phyloP scores from a whole-genome alignment of 257 asterid species.

The Solanum phureja region DNA sequence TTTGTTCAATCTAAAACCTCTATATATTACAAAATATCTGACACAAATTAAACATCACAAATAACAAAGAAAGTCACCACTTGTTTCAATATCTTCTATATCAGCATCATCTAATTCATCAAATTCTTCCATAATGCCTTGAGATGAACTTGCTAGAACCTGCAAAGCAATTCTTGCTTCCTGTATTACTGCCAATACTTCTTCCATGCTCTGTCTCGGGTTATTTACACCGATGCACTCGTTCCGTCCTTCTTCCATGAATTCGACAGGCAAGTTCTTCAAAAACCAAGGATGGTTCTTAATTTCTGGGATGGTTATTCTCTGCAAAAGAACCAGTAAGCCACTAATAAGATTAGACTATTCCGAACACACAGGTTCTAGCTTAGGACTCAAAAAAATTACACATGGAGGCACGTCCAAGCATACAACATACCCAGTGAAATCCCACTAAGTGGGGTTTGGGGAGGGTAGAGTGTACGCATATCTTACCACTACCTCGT shows the following conservation, averaged over 20 bases:
- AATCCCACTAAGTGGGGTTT: too few relatives aligned
- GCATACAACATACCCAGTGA: not conserved
- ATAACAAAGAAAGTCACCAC: conserved; percentile 18
- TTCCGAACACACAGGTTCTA: not conserved
- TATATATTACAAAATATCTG: too few relatives aligned
- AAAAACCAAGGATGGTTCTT: conserved; percentile 25
- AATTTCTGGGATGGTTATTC: conserved; percentile 29
- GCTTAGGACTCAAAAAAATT: not conserved
- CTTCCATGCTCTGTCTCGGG: conserved; percentile 22
- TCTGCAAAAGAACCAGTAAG: conserved; percentile 4
- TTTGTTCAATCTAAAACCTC: too few relatives aligned
- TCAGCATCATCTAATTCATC: conserved; percentile 22
- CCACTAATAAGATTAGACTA: not conserved
- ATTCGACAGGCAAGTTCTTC: conserved; percentile 21
- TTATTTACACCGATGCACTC: conserved; percentile 9
- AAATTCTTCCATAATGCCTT: conserved; percentile 22
- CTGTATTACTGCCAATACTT: conserved; percentile 13
- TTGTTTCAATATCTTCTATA: conserved; percentile 10
- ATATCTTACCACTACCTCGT: too few relatives aligned
- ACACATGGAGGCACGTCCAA: not conserved
- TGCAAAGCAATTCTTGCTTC: conserved; percentile 12
- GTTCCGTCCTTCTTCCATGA: conserved; percentile 23
- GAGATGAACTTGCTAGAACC: not conserved
- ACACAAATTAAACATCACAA: not conserved
- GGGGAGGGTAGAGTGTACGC: too few relatives aligned